Evolutionary conservation across 2,329 filamentous ascomycete species (phyloP).

Genomic region (Pseudocercospora musae): DNA sequence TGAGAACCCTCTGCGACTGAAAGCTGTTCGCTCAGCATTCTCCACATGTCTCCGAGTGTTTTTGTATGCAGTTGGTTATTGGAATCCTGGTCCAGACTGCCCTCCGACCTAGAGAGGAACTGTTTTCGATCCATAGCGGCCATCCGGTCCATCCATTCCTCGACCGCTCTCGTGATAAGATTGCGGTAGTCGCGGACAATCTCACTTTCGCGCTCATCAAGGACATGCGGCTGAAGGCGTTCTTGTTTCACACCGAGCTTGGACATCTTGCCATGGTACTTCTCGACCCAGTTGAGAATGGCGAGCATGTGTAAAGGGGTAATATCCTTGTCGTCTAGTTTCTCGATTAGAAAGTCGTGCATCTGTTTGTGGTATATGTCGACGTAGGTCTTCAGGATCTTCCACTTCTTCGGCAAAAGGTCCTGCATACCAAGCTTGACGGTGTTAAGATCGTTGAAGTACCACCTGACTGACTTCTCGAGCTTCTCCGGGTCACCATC

Average conservation of each 20-base stretch:
- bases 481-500: constrained; percentile 76
- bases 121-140: constrained; percentile 76
- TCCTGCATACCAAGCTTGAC: constrained; percentile 89
- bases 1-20: constrained; percentile 79
- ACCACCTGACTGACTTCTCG: constrained; percentile 90
- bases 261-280: constrained; percentile 93
- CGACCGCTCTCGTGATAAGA: constrained; percentile 91
- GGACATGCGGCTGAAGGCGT: constrained; percentile 77
- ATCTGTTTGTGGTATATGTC: constrained; percentile 90
- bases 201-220: constrained; percentile 86
- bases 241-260: constrained; percentile 76
- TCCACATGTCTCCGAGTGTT: constrained; percentile 92
- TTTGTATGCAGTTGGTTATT: constrained; percentile 90
- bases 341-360: constrained; percentile 84
- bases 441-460: constrained; percentile 94
- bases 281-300: constrained; percentile 91
- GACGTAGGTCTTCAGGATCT: constrained; percentile 84
- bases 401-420: constrained; percentile 95
- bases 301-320: constrained; percentile 83
- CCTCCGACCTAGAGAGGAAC: constrained; percentile 72
- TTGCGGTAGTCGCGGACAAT: constrained; percentile 90
- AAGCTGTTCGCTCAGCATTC: constrained; percentile 92
- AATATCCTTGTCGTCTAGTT: constrained; percentile 81
- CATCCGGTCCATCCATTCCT: constrained; percentile 97
- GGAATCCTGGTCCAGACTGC: constrained; percentile 81